Percentiles rank a stretch among this genome's conserved stretches.
These are phyloP conservation scores for Nigrospora osmanthi DNA, from an alignment of 2,329 filamentous ascomycete genomes.

Conservation along the genomic window DNA sequence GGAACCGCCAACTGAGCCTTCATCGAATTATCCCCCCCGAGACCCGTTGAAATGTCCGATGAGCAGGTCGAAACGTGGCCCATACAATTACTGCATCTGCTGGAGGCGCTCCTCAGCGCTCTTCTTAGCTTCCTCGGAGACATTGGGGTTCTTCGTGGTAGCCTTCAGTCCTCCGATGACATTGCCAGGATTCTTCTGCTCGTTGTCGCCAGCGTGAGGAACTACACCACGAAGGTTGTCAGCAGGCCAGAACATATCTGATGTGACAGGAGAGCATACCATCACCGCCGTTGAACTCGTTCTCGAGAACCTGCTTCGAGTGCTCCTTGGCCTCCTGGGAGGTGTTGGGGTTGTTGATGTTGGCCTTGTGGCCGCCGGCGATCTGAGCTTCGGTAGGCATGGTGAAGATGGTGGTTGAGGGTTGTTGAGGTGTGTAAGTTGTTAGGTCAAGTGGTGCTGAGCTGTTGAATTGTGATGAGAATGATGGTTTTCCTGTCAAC, in stretches of 20 bases:
- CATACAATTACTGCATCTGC: constrained; percentile 21
- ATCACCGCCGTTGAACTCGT: constrained; percentile 35
- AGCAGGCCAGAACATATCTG: not conserved
- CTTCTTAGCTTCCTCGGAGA: constrained; percentile 48
- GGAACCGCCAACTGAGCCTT: too few relatives aligned
- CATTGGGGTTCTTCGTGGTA: constrained; percentile 47
- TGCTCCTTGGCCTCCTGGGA: constrained; percentile 48
- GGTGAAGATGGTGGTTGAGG: constrained; percentile 11
- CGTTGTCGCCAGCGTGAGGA: constrained; percentile 21
- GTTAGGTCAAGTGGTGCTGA: too few relatives aligned
- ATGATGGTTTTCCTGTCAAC: not conserved
- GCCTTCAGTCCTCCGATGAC: constrained; percentile 44
- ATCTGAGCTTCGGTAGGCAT: constrained; percentile 44
- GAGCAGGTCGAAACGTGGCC: too few relatives aligned
- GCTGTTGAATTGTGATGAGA: not conserved
- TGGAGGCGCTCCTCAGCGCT: constrained; percentile 43
- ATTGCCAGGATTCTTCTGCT: constrained; percentile 45
- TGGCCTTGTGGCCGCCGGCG: constrained; percentile 52
- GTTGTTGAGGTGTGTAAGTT: not conserved
- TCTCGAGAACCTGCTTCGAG: constrained; percentile 42
- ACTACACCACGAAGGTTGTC: constrained; percentile 8
- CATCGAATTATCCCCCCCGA: too few relatives aligned
- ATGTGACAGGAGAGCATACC: constrained; percentile 11
- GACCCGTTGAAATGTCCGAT: too few relatives aligned
- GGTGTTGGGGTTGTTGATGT: constrained; percentile 47